Conservation (phyloP, 495 filamentous ascomycete genomes). For the Penicillium pulvis region DNA sequence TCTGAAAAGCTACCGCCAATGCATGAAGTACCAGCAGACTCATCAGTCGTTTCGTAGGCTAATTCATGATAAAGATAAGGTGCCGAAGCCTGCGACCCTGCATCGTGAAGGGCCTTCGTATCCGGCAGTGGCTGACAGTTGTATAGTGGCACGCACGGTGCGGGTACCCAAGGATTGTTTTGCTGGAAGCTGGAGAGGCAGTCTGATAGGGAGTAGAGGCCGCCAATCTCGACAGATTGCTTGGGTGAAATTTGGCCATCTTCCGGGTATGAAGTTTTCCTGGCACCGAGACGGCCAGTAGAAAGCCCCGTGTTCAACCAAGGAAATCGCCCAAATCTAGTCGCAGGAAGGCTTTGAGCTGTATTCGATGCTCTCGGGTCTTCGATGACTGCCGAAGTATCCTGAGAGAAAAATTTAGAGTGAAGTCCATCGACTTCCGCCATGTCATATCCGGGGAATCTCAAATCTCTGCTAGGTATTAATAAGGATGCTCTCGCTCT, state of each 20-base stretch:
- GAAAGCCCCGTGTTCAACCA: neutral
- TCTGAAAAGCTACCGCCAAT: neutral
- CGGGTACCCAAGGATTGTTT: neutral
- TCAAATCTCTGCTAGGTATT: neutral
- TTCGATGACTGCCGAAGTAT: neutral
- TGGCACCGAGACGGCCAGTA: neutral
- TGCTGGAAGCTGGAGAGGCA: neutral
- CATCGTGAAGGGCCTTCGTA: neutral
- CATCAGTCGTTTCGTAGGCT: neutral
- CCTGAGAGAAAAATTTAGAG: neutral
- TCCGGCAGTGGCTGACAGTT: neutral
- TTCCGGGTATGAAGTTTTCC: neutral
- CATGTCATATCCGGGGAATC: neutral
- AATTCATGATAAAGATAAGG: neutral
- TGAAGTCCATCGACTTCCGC: neutral
- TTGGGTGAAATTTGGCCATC: neutral
- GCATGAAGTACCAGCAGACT: neutral
- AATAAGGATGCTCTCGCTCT: neutral
- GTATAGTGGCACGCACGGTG: neutral
- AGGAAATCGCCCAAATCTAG: neutral
- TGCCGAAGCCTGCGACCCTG: neutral
- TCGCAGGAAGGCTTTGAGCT: neutral
- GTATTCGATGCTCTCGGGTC: neutral
- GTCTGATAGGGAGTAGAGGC: neutral
- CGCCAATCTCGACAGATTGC: neutral